Evolutionary conservation across 1,139 yeast species (phyloP).

Genomic region (Hemisphaericaspora subhashii): DNA sequence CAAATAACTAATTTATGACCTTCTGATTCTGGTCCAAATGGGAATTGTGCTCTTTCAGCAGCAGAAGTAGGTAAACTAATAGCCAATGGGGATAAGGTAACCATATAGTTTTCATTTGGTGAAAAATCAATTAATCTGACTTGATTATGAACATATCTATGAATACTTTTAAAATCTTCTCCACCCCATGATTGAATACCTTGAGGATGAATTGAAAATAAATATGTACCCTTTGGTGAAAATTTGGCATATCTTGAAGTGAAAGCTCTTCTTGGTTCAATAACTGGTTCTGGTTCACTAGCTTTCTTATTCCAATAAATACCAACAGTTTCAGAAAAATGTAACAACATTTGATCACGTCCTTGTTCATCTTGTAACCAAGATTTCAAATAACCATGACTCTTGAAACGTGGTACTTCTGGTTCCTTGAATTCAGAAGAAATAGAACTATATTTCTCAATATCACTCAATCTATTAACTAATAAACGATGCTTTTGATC

Average conservation of each 20-base stretch:
- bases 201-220: constrained; percentile 88
- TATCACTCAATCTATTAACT: constrained; percentile 80
- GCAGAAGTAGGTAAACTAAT: constrained; percentile 70
- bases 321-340: constrained; percentile 78
- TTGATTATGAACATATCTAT: constrained; percentile 83
- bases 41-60: constrained; percentile 63
- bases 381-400: constrained; percentile 77
- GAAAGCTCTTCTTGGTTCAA: constrained; percentile 80
- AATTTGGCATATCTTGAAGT: constrained; percentile 86
- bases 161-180: constrained; percentile 67
- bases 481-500: constrained; percentile 90
- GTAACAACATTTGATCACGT: constrained; percentile 87
- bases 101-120: constrained; percentile 86
- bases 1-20: constrained; percentile 95
- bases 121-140: constrained; percentile 90
- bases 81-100: constrained; percentile 88
- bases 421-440: constrained; percentile 71
- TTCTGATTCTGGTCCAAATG: constrained; percentile 83
- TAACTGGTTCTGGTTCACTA: constrained; percentile 72
- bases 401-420: constrained; percentile 63
- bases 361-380: constrained; percentile 92
- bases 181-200: constrained; percentile 99
- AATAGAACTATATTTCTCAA: constrained; percentile 76
- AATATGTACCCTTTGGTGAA: constrained; percentile 91
- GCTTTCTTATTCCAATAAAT: constrained; percentile 84